phyloP scores from a whole-genome alignment of 2,329 filamentous ascomycete genomes.

The Cercospora nicotianae region DNA sequence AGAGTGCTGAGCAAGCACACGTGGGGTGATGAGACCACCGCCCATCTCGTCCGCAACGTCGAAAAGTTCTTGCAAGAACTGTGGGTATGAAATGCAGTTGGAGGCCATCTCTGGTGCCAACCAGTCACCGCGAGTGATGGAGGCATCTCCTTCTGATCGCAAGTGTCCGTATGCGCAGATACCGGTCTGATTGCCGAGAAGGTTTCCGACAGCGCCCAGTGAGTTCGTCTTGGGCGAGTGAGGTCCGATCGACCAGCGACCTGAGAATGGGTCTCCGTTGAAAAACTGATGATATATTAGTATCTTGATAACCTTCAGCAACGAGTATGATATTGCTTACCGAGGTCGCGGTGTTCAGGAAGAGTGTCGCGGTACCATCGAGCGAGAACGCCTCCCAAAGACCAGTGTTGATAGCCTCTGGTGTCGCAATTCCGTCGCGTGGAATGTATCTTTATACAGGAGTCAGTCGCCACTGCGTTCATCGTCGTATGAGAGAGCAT shows the following conservation, averaged over 20 bases:
- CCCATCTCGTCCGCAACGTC: constrained; percentile 27
- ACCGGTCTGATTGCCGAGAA: constrained; percentile 31
- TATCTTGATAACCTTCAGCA: too few species aligned
- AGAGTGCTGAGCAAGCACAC: constrained; percentile 30
- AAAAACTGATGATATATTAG: constrained; percentile 21
- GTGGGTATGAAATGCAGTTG: constrained; percentile 31
- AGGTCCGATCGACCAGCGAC: constrained; percentile 34
- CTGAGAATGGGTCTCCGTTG: constrained; percentile 20
- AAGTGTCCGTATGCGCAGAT: constrained; percentile 33
- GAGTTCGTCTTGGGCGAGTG: constrained; percentile 28
- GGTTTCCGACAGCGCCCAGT: constrained; percentile 25
- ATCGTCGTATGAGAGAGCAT: not conserved
- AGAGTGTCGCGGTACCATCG: constrained; percentile 28
- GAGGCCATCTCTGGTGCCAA: constrained; percentile 30
- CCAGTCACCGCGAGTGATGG: constrained; percentile 34
- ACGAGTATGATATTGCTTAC: not conserved
- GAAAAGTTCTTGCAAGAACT: constrained; percentile 29
- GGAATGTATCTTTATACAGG: constrained; percentile 19
- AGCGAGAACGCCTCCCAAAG: constrained; percentile 24
- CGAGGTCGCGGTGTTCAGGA: constrained; percentile 31
- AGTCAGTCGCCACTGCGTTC: not conserved
- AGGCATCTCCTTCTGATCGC: constrained; percentile 30
- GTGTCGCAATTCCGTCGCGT: constrained; percentile 24
- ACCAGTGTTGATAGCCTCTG: constrained; percentile 29
- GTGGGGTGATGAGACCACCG: constrained; percentile 28